phyloP scores from a whole-genome alignment of 2,329 filamentous ascomycete species.

The Ophiostoma sp. region DNA sequence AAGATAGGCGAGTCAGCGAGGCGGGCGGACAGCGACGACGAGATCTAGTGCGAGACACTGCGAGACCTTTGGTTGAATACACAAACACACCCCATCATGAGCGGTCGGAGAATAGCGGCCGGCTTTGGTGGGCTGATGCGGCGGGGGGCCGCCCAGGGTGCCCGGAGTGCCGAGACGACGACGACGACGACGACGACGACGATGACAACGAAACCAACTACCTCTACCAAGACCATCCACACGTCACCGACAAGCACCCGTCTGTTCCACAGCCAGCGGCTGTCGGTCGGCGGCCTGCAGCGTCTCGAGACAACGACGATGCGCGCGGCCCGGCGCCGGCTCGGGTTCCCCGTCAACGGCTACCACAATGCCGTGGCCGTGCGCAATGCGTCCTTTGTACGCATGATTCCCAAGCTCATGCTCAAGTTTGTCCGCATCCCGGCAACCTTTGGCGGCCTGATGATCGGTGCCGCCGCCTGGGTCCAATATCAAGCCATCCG shows the following conservation, averaged over 20 bases:
- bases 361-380: conserved; percentile 73
- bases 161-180: conserved; percentile 36
- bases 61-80: background rate
- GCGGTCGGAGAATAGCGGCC: conserved; percentile 69
- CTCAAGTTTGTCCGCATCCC: conserved; percentile 83
- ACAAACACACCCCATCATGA: conserved; percentile 43
- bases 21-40: background rate
- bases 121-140: conserved; percentile 60
- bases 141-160: conserved; percentile 39
- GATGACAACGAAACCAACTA: background rate
- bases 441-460: conserved; percentile 84
- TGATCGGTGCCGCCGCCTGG: conserved; percentile 83
- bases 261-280: conserved; percentile 55
- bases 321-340: conserved; percentile 55
- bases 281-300: conserved; percentile 64
- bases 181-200: background rate
- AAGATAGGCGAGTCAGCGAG: conserved; percentile 14
- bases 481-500: conserved; percentile 91
- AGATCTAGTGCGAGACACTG: background rate
- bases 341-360: conserved; percentile 72
- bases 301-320: conserved; percentile 42
- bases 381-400: conserved; percentile 59
- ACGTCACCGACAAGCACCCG: conserved; percentile 39
- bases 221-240: background rate
- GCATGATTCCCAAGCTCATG: conserved; percentile 77